Percentiles rank a stretch among this genome's conserved stretches.
Evolutionary conservation across 2,329 filamentous ascomycete species (phyloP).

Genomic region (Cercospora berteroae): DNA sequence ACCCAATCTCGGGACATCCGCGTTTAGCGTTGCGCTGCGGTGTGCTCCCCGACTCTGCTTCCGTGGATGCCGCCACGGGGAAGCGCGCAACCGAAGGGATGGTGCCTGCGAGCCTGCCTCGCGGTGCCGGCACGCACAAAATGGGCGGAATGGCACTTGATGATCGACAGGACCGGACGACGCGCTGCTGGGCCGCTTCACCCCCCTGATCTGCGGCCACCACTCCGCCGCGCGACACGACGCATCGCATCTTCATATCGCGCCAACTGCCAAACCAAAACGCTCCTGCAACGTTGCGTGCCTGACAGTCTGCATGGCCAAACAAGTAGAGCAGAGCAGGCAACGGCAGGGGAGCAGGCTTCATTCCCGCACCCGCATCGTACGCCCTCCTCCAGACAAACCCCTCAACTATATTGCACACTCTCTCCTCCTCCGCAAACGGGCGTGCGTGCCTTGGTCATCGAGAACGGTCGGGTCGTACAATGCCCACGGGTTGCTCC

Average conservation of each 20-base stretch:
- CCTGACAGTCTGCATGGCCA: background rate
- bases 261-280: background rate
- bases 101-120: background rate
- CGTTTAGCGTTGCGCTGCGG: background rate
- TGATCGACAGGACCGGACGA: constrained; percentile 14
- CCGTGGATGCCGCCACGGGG: constrained; percentile 5
- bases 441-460: background rate
- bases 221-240: background rate
- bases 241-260: background rate
- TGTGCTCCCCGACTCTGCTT: background rate
- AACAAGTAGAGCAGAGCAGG: background rate
- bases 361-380: background rate
- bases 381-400: background rate
- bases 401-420: background rate
- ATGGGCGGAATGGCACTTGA: constrained; percentile 5
- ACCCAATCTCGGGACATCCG: constrained; percentile 7
- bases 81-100: constrained; percentile 8
- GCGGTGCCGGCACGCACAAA: constrained; percentile 2
- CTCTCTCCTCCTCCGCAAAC: background rate
- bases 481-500: background rate
- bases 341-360: background rate
- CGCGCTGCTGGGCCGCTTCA: background rate
- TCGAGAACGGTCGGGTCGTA: constrained; percentile 1
- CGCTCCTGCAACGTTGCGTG: background rate
- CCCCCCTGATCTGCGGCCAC: background rate